A percentile compares a stretch with the other conserved stretches of the same genome.
These are phyloP conservation scores for Mycena belliarum DNA, from an alignment of 768 basidiomycete genomes.

Conservation along the genomic window DNA sequence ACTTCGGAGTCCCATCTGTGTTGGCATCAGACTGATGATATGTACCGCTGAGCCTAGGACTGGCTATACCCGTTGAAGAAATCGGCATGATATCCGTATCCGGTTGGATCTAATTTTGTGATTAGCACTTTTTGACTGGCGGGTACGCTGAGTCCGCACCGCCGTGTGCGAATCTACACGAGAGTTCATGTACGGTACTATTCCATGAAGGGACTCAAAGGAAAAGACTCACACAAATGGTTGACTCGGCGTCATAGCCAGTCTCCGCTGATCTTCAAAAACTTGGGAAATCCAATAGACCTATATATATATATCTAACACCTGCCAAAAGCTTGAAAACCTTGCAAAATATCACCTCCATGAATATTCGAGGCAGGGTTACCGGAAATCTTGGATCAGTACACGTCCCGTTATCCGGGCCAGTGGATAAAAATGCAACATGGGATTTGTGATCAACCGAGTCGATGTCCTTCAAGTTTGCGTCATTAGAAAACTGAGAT, in stretches of 20 bases:
- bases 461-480: slow-evolving; percentile 41
- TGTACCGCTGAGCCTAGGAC: neutral
- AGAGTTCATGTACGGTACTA: neutral
- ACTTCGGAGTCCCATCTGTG: slow-evolving; percentile 41
- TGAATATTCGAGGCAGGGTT: slow-evolving; percentile 44
- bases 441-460: slow-evolving; percentile 42
- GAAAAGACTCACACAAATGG: slow-evolving; percentile 31
- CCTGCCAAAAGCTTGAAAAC: too few relatives aligned
- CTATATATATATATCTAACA: slow-evolving; percentile 2
- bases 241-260: slow-evolving; percentile 28
- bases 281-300: slow-evolving; percentile 30
- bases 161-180: slow-evolving; percentile 28
- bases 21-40: neutral
- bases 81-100: slow-evolving; percentile 41
- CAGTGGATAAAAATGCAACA: slow-evolving; percentile 40
- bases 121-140: neutral
- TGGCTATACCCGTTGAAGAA: slow-evolving; percentile 29
- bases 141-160: neutral
- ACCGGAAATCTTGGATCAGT: slow-evolving; percentile 36
- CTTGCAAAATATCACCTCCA: slow-evolving; percentile 29
- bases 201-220: neutral
- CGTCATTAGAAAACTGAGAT: neutral
- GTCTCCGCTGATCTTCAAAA: slow-evolving; percentile 28
- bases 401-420: slow-evolving; percentile 43
- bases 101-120: slow-evolving; percentile 42